Evolutionary conservation across 495 filamentous ascomycete genomes (phyloP), one percentile per base, ranked within the genome.

Genomic region (Glutinoglossum americanum): DNA sequence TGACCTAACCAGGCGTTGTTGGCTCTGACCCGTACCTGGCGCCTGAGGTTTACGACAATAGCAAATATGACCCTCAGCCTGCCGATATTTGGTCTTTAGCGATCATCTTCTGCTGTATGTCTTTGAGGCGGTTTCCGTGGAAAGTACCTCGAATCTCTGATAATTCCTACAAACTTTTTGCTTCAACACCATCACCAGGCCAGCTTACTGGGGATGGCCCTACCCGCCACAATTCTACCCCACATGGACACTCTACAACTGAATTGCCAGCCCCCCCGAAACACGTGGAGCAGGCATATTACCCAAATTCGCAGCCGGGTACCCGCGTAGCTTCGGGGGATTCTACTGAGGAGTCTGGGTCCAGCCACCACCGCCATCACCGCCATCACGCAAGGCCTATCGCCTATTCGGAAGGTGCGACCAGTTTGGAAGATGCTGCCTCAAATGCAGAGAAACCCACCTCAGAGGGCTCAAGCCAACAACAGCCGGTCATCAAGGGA

Each of bases 31-130:
- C 92, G 6, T 98, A 98, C 67, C 78, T 98, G 27, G 92, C 92
- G 0, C 92, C 92, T 1, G 92, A 98, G 69, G 92, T 98, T 5
- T 98, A 95, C 66, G 88, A 95, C 58, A 82, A 89, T 64, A 78
- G 84, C 62, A 92, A 88, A 65, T 98, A 98, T 69, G 89, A 98
- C 63, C 90, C 92, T 3, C 85, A 87, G 62, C 87, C 87, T 17
- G 84, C 88, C 11, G 92, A 98, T 74, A 84, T 98, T 61, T 98
- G 92, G 92, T 98, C 92, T 23, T 74, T 98, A 44, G 92, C 92
- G 26, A 97, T 98, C 65, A 96, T 98, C 58, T 97, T 92, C 71
- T 96, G 92, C 67, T 99, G 92, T 73, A 99, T 99, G 92, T 89
- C 87, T 25, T 77, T 99, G 33, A 76, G 92, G 37, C 76, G 93